Percentiles rank a stretch among this genome's conserved stretches.
phyloP scores from a whole-genome alignment of 2,329 filamentous ascomycete genomes.

The Aspergillus sp. region DNA sequence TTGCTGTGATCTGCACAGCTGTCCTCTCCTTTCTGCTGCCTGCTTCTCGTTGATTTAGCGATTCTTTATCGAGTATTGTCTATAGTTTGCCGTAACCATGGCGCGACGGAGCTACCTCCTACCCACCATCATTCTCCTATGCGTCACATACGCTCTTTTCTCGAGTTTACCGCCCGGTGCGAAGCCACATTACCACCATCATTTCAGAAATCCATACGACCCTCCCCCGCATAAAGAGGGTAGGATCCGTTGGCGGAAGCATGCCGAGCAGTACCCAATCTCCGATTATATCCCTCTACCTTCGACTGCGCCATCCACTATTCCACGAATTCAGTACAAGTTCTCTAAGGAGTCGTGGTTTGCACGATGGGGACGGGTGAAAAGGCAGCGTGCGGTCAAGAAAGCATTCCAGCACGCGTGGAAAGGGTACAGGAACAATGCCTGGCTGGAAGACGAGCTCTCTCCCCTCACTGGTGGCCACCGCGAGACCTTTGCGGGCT shows the following conservation, averaged over 20 bases:
- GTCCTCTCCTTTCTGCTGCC: constrained; percentile 13
- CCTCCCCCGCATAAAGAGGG: constrained; percentile 7
- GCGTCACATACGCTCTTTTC: constrained; percentile 27
- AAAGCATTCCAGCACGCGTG: constrained; percentile 76
- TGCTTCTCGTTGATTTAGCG: constrained; percentile 5
- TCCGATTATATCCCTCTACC: constrained; percentile 71
- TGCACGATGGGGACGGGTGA: constrained; percentile 61
- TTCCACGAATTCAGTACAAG: constrained; percentile 75
- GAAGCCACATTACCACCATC: constrained; percentile 18
- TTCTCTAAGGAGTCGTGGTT: constrained; percentile 66
- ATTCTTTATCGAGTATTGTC: background rate
- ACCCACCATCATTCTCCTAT: constrained; percentile 28
- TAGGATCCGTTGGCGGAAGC: constrained; percentile 67
- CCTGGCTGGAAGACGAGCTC: constrained; percentile 86
- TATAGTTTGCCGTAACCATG: constrained; percentile 25
- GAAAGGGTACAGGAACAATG: constrained; percentile 76
- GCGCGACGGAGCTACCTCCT: constrained; percentile 29
- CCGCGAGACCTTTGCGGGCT: constrained; percentile 85
- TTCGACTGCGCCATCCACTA: constrained; percentile 64
- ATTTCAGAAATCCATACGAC: constrained; percentile 16
- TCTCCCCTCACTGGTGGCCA: constrained; percentile 67
- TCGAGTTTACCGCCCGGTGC: constrained; percentile 25
- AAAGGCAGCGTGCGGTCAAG: constrained; percentile 68
- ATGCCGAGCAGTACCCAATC: constrained; percentile 75
- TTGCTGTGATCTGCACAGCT: constrained; percentile 13